Base-by-base conservation (phyloP, 176 grass and related monocot genomes). In the Aegilops longissima region DNA sequence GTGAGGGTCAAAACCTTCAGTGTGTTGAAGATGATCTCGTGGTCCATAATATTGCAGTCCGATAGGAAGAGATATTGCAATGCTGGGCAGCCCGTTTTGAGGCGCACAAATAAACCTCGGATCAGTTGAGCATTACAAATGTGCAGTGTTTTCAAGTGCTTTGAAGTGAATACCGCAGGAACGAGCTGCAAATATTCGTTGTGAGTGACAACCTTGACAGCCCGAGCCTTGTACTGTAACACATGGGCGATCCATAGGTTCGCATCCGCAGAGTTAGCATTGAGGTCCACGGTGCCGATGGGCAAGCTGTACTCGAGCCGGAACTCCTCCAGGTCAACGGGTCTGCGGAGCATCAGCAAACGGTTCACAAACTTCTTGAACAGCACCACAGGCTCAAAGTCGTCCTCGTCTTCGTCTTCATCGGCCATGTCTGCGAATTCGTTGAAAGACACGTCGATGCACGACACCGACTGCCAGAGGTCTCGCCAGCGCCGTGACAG, bases 311-410 rank as follows among this genome's bases (percentile, higher is more conserved):
- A 65, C 2, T 0, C 0, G 23, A 82, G 71, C 0, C 17, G 31
- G 80, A 88, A 70, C 65, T 25, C 13, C 1, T 70, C 49, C 27
- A 70, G 12, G 36, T 5, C 1, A 1, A 16, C 6, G 5, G 71
- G 33, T 31, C 68, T 76, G 4, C 36, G 86, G 9, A 77, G 73
- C 80, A 44, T 44, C 80, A 88, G 21, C 4, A 83, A 47, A 9
- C 9, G 18, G 36, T 49, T 78, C 49, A 78, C 6, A 11, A 83
- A 88, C 27, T 5, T 78, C 80, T 71, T 83, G 86, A 88, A 88
- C 17, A 69, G 1, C 35, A 18, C 27, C 9, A 34, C 21, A 36
- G 36, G 36, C 6, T 44, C 10, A 11, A 35, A 35, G 34, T 35
- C 34, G 5, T 35, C 34, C 34, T 35, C 34, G 34, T 35, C 34